Percentiles rank a stretch among this genome's conserved stretches.
phyloP scores from a whole-genome alignment of 208 protist genomes.

The Herpetomonas tarakana region DNA sequence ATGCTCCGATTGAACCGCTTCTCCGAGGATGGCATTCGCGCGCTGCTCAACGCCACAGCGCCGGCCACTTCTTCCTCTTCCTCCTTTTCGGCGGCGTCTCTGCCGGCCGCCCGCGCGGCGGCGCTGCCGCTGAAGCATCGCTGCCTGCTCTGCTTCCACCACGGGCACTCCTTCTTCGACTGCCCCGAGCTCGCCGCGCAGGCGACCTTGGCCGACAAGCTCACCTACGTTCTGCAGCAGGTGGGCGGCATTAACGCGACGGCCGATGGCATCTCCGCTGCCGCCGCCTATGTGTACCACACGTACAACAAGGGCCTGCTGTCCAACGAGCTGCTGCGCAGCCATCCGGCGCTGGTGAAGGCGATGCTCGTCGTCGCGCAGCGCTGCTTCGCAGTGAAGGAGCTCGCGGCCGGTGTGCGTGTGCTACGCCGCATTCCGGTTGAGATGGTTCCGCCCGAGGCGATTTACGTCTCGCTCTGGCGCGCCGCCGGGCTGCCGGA shows the following conservation, averaged over 20 bases:
- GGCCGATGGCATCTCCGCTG: conserved; percentile 51
- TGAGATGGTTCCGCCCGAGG: conserved; percentile 43
- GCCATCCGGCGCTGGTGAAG: conserved; percentile 28
- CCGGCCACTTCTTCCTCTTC: neutral
- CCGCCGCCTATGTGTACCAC: conserved; percentile 71
- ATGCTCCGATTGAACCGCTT: conserved; percentile 70
- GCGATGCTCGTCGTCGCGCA: conserved; percentile 36
- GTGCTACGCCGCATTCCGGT: conserved; percentile 71
- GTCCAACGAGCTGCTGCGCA: conserved; percentile 42
- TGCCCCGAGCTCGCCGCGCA: conserved; percentile 66
- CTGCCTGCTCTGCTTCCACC: conserved; percentile 73
- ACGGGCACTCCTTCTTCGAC: conserved; percentile 48
- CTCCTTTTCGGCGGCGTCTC: neutral
- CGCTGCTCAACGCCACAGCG: conserved; percentile 19
- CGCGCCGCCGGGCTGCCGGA: conserved; percentile 58
- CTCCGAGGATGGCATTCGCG: conserved; percentile 51
- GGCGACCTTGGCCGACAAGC: conserved; percentile 29
- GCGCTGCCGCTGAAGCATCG: conserved; percentile 47
- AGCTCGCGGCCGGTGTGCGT: conserved; percentile 47
- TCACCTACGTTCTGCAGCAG: conserved; percentile 38
- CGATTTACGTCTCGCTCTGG: conserved; percentile 54
- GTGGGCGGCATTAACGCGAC: conserved; percentile 54
- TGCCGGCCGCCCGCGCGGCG: conserved; percentile 31
- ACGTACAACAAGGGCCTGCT: conserved; percentile 68
- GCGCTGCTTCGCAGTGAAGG: conserved; percentile 44